Percentiles rank a stretch among this genome's conserved stretches.
These are phyloP conservation scores for Avicennia marina DNA, from an alignment of 257 asterid genomes.

Conservation along the genomic window DNA sequence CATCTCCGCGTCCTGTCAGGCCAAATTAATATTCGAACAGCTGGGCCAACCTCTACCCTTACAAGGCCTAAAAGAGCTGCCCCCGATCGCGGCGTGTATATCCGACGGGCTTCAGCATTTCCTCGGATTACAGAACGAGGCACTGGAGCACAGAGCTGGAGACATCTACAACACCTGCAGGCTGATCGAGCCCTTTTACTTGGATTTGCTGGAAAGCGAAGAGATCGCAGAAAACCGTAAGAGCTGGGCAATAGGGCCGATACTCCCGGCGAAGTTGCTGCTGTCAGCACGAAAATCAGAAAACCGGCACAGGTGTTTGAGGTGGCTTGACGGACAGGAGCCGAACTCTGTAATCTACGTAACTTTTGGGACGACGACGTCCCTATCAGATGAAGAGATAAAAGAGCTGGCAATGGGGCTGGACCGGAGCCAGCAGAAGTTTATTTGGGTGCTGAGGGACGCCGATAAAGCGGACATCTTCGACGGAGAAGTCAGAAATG, in stretches of 20 bases:
- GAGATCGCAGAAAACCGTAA: conserved; percentile 20
- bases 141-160: conserved; percentile 20
- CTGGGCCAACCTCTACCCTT: neutral
- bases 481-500: neutral
- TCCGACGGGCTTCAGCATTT: no score
- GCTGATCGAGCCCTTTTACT: conserved; percentile 32
- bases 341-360: neutral
- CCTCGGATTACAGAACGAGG: conserved; percentile 14
- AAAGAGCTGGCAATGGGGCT: neutral
- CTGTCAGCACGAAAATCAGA: neutral
- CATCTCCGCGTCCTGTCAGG: conserved; percentile 9
- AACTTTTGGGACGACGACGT: neutral
- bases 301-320: neutral
- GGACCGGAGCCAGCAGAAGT: neutral
- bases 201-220: conserved; percentile 24
- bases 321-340: neutral
- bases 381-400: neutral
- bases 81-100: no score
- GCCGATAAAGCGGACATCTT: neutral
- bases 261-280: conserved; percentile 20
- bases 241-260: conserved; percentile 36
- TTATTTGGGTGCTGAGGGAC: neutral
- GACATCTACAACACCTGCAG: conserved; percentile 38
- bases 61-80: neutral
- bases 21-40: neutral